Percentiles rank a stretch among this genome's conserved stretches.
Evolutionary conservation across 2,329 filamentous ascomycete genomes (phyloP).

Genomic region (Chaetothyriales sp.): DNA sequence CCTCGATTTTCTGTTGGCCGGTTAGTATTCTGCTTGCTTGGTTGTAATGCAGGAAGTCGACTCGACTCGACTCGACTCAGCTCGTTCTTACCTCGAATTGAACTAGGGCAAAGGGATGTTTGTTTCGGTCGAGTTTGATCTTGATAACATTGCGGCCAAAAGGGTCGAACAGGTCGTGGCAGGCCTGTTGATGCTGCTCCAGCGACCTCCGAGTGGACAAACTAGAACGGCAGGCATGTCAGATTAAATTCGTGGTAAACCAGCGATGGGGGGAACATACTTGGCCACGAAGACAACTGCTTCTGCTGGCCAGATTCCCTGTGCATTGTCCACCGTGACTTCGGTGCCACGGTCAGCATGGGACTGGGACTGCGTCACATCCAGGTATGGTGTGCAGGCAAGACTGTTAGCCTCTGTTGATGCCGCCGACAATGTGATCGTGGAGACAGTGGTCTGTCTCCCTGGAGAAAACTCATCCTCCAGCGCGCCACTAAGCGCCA

Average conservation of each 20-base stretch:
- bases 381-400: too few relatives aligned
- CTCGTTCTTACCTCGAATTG: slow-evolving; percentile 22
- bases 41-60: too few relatives aligned
- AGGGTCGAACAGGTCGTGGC: slow-evolving; percentile 20
- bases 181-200: slow-evolving; percentile 19
- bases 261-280: slow-evolving; percentile 16
- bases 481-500: background rate
- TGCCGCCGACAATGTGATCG: background rate
- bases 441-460: background rate
- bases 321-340: slow-evolving; percentile 22
- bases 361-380: slow-evolving; percentile 6
- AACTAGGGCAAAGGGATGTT: slow-evolving; percentile 24
- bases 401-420: background rate
- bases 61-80: too few relatives aligned
- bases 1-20: slow-evolving; percentile 16
- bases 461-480: background rate
- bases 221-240: slow-evolving; percentile 15
- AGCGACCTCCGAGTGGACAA: slow-evolving; percentile 17
- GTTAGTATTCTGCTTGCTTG: slow-evolving; percentile 6
- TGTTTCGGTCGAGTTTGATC: slow-evolving; percentile 22
- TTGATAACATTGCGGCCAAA: slow-evolving; percentile 25
- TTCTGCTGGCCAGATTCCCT: slow-evolving; percentile 24
- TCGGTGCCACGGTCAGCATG: slow-evolving; percentile 20
- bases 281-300: slow-evolving; percentile 28
- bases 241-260: too few relatives aligned